These are phyloP conservation scores for Kluyveromyces lactis DNA, from an alignment of 805 yeast species.

Conservation along the genomic window DNA sequence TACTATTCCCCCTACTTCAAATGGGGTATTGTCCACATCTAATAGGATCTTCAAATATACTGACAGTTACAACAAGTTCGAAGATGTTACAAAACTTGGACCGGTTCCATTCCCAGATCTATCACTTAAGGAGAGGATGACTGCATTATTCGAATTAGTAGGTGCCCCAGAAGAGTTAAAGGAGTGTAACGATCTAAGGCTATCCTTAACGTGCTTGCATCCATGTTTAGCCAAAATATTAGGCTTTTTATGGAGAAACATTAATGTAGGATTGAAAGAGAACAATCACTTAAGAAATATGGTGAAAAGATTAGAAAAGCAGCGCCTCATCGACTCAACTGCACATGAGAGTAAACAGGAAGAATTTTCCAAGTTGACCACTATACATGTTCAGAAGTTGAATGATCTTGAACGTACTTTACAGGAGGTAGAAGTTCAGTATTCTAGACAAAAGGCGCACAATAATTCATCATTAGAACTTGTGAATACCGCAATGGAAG, in stretches of 20 bases:
- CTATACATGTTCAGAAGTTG: not conserved
- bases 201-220: slow-evolving; percentile 1
- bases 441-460: not conserved
- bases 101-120: slow-evolving; percentile 3
- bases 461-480: not conserved
- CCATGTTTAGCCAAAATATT: slow-evolving; percentile 1
- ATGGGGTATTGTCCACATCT: not conserved
- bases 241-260: slow-evolving; percentile 1
- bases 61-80: not conserved
- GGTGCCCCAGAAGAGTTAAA: slow-evolving; percentile 3
- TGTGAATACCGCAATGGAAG: slow-evolving; percentile 1
- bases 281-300: not conserved
- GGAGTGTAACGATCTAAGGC: slow-evolving; percentile 1
- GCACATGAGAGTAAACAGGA: not conserved
- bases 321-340: not conserved
- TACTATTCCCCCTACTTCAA: not conserved
- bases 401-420: not conserved
- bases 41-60: not conserved
- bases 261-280: not conserved
- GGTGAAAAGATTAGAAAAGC: not conserved
- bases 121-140: slow-evolving; percentile 1
- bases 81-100: not conserved
- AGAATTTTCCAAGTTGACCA: not conserved
- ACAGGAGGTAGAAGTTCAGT: not conserved
- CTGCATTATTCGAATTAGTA: slow-evolving; percentile 1